Evolutionary conservation across 75 land plant genomes (phyloP), one percentile per base, ranked within the genome.

Genomic region (Cupressus sempervirens): DNA sequence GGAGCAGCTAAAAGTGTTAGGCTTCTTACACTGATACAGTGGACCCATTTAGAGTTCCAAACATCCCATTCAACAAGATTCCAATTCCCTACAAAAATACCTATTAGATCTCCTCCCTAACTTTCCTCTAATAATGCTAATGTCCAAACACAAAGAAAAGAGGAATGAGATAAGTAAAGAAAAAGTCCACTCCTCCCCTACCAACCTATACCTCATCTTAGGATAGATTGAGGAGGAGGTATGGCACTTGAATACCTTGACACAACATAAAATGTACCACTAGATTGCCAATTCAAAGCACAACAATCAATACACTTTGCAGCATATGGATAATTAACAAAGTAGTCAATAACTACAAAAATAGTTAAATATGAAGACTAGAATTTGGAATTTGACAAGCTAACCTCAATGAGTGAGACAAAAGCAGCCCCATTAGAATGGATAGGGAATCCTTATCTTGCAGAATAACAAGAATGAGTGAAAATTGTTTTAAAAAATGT

Each of bases 161-260:
- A 52, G 36, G 32, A 54, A 34, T 4, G 9, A 53, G 40, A 35
- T 3, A 11, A 8, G 14, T 20, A 29, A n/a, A n/a, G 36, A 77
- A 29, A 34, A 29, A 54, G 14, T 11, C 38, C 46, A 34, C 53
- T 50, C 13, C 89, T 50, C 83, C 96, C 99, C 96, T 90, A 94
- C 99, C 99, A 97, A 23, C 98, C 98, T 70, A 91, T 86, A 20
- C 98, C 99, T 73, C 99, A 91, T 85, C 98, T 91, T n/a, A 93
- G 88, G 18, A 96, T 87, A 82, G 94, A 95, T 35, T 98, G 94
- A 81, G 99, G 99, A n/a, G 93, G 85, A 52, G 88, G 92, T 40
- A 98, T 97, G 62, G 98, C 98, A 82, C 99, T 92, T n/a, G 92
- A 87, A 83, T 86, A 92, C 86, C 99, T 92, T 83, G 92, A 74